Base-by-base conservation (phyloP, 805 yeast species). In the Candida easanensis region DNA sequence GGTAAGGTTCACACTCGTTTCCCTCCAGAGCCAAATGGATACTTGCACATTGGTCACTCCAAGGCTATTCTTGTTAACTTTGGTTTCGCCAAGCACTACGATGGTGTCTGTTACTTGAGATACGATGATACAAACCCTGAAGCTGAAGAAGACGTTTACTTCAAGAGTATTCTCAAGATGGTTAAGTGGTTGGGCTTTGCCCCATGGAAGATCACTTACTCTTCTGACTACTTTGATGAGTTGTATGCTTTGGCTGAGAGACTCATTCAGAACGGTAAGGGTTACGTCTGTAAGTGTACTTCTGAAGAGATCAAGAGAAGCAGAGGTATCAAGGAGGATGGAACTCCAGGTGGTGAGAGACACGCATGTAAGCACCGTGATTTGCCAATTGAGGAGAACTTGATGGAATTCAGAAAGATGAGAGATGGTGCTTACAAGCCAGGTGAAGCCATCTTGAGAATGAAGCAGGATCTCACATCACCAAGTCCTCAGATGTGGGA, bases 401-500 rank as follows among this genome's bases (percentile, higher is more conserved):
- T 93, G 59, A 61, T 58, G 26, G 90, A 88, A 63, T 93, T 93
- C 67, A 78, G 96, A 63, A 82, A 77, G 45, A 93, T 93, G 99
- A 80, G 84, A 60, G 88, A 88, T 59, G 99, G 99, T 33, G 71
- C 73, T 50, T 93, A 84, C 68, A 73, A 77, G 53, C 89, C 89
- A 33, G 98, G 98, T 52, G 87, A 88, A 65, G 98, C 96, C 23
- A 88, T 89, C 10, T 74, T 93, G 62, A 84, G 99, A 70, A 93
- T 93, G 98, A 91, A 91, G 64, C 97, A 88, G 73, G 96, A 93
- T 60, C 70, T 93, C 50, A 62, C 66, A 8, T 85, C 93, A 15
- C 96, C 97, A 50, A 86, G 88, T 51, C 99, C 99, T 15, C 99
- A 93, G 70, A 93, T 93, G 99, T 93, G 99, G 99, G 99, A 93